Evolutionary conservation across 352 stramenopile species (phyloP).

Genomic region (Globisporangium orthogonon): DNA sequence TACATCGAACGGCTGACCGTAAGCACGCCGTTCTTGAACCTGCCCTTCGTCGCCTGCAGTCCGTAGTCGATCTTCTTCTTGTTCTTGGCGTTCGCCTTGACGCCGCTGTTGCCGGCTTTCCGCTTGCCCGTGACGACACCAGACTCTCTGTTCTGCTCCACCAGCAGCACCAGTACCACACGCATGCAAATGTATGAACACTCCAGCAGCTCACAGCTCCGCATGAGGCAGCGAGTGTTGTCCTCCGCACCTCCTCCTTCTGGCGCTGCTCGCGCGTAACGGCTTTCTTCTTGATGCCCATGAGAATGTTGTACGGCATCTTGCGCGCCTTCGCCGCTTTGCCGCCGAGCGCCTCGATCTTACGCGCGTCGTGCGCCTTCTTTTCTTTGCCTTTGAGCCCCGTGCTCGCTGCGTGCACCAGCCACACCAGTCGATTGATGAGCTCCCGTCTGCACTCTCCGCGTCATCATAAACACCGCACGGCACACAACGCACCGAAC

Average conservation of each 20-base stretch:
- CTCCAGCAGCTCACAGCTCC: background rate
- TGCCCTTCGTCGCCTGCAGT: constrained; percentile 63
- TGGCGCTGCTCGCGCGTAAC: constrained; percentile 41
- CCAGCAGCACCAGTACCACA: constrained; percentile 3
- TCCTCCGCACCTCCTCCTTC: constrained; percentile 44
- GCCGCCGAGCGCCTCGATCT: constrained; percentile 61
- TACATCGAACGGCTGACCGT: constrained; percentile 38
- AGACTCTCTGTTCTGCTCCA: constrained; percentile 47
- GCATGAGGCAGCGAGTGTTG: too few relatives aligned
- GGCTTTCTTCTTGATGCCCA: constrained; percentile 63
- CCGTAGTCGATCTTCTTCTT: constrained; percentile 74
- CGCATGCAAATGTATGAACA: background rate
- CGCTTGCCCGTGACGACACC: constrained; percentile 69
- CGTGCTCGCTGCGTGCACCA: constrained; percentile 22
- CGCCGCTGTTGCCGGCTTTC: constrained; percentile 35
- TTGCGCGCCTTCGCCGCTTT: constrained; percentile 49
- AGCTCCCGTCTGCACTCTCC: background rate
- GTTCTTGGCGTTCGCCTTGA: constrained; percentile 35
- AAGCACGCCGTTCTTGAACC: constrained; percentile 71
- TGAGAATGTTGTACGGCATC: constrained; percentile 70
- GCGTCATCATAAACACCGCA: background rate
- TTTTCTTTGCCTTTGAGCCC: constrained; percentile 78
- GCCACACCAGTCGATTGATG: background rate
- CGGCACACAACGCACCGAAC: constrained; percentile 33
- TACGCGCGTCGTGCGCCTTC: constrained; percentile 64